Conservation (phyloP, 495 filamentous ascomycete genomes). For the Aspergillus steynii region DNA sequence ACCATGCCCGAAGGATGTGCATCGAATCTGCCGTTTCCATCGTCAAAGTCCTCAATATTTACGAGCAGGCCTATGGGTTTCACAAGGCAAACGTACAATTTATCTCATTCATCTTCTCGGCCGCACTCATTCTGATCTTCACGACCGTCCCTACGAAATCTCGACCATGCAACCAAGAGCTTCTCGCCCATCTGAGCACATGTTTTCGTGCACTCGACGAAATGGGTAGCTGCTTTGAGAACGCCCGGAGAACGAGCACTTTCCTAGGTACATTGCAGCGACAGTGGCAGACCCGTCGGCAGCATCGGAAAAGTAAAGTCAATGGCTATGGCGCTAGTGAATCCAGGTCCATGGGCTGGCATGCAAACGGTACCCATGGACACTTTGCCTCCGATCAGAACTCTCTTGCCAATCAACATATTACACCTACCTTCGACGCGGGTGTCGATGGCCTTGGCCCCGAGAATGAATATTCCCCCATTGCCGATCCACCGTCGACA, state of each 20-base stretch:
- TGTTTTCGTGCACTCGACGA: conserved; percentile 27
- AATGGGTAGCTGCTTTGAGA: conserved; percentile 20
- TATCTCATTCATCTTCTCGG: conserved; percentile 28
- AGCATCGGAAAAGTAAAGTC: neutral
- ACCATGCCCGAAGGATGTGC: conserved; percentile 28
- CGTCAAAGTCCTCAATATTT: conserved; percentile 29
- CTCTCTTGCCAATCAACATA: neutral
- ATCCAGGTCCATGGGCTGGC: neutral
- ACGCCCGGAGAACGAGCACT: conserved; percentile 20
- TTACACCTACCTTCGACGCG: neutral
- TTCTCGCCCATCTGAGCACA: conserved; percentile 11
- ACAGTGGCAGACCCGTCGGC: conserved; percentile 12
- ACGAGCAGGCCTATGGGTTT: conserved; percentile 43
- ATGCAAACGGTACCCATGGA: neutral
- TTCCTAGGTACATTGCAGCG: conserved; percentile 17
- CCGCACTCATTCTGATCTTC: conserved; percentile 21
- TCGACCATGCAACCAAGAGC: conserved; percentile 5
- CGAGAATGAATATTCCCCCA: neutral
- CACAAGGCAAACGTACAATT: conserved; percentile 22
- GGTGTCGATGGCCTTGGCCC: neutral
- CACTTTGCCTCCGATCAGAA: neutral
- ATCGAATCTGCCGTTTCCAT: conserved; percentile 29
- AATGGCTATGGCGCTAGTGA: neutral
- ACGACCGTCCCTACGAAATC: conserved; percentile 6
- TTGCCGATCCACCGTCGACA: neutral